phyloP scores from a whole-genome alignment of 1,284 basidiomycete genomes.

The Tilletia horrida region DNA sequence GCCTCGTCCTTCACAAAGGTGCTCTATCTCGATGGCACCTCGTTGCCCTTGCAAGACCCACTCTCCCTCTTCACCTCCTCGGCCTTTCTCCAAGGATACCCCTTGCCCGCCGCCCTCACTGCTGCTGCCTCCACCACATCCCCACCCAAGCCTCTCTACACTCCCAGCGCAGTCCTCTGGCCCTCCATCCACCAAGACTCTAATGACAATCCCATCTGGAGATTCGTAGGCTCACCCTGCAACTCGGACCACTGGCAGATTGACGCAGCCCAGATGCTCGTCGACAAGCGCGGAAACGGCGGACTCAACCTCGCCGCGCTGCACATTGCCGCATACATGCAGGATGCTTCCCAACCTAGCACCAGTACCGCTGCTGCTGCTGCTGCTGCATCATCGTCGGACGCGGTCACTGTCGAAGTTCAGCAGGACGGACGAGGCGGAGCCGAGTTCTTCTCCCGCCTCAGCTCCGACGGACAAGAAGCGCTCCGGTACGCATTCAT shows the following conservation, averaged over 20 bases:
- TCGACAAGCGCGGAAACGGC: conserved; percentile 58
- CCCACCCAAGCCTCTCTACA: conserved; percentile 41
- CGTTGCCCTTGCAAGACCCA: conserved; percentile 57
- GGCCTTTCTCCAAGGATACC: not conserved
- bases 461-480: conserved; percentile 4
- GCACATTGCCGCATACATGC: conserved; percentile 58
- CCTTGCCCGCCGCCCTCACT: conserved; percentile 53
- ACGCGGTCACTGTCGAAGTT: not conserved
- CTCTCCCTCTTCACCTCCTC: conserved; percentile 19
- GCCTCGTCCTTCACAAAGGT: conserved; percentile 58
- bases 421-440: conserved; percentile 6
- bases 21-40: conserved; percentile 58
- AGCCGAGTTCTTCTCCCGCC: conserved; percentile 2
- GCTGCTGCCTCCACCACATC: conserved; percentile 28
- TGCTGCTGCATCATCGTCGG: not conserved
- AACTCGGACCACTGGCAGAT: conserved; percentile 56
- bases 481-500: conserved; percentile 15
- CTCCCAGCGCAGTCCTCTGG: conserved; percentile 58
- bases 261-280: conserved; percentile 59
- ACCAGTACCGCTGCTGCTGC: conserved; percentile 53
- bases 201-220: conserved; percentile 59
- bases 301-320: conserved; percentile 59
- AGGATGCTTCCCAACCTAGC: conserved; percentile 57
- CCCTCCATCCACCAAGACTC: conserved; percentile 59
- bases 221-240: conserved; percentile 58